Evolutionary conservation across 106 monocot species (phyloP).

Genomic region (Chionographis japonica): DNA sequence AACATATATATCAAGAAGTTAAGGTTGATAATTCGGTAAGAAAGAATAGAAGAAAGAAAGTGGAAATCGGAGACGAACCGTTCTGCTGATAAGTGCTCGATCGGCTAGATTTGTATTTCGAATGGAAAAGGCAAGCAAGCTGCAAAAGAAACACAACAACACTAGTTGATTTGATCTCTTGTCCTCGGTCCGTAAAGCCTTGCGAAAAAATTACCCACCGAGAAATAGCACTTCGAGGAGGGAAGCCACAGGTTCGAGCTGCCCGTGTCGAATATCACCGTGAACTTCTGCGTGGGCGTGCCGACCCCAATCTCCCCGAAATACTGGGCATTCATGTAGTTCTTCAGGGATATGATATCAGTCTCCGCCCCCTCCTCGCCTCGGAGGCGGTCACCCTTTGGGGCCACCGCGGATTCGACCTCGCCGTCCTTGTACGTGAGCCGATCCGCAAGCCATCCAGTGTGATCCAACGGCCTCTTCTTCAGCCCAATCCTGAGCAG

Average conservation of each 20-base stretch:
- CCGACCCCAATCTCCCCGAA: slow-evolving; percentile 47
- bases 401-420: neutral
- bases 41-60: neutral
- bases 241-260: slow-evolving; percentile 50
- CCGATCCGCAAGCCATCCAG: slow-evolving; percentile 2
- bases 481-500: slow-evolving; percentile 31
- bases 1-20: too few species aligned
- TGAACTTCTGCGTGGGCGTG: slow-evolving; percentile 42
- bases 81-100: slow-evolving; percentile 56
- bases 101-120: slow-evolving; percentile 35
- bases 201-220: slow-evolving; percentile 8
- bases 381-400: neutral
- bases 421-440: slow-evolving; percentile 1
- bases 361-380: neutral
- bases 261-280: slow-evolving; percentile 43
- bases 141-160: neutral
- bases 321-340: slow-evolving; percentile 49
- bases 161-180: too few species aligned
- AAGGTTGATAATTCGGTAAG: too few species aligned
- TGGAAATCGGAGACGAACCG: slow-evolving; percentile 26
- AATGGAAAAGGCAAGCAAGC: slow-evolving; percentile 60
- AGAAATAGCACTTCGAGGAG: slow-evolving; percentile 41
- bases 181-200: too few species aligned
- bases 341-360: slow-evolving; percentile 26
- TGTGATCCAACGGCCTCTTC: slow-evolving; percentile 21